Evolutionary conservation across 345 rosid genomes (phyloP).

Genomic region (Linum tenue): DNA sequence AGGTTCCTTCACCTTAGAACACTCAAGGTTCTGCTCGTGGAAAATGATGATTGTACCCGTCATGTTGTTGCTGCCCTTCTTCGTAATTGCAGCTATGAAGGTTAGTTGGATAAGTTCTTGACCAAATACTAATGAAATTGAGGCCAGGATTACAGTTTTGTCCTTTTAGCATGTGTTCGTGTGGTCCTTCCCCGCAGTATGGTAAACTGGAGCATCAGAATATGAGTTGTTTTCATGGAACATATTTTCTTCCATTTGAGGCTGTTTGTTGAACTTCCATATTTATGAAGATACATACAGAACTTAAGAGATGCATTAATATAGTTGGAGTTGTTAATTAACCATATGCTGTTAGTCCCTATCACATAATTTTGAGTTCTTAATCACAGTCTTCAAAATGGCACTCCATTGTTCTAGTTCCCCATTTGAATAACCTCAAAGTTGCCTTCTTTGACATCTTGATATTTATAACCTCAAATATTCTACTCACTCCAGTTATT

Average conservation of each 20-base stretch:
- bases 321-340: not conserved
- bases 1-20: conserved; percentile 60
- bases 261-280: not conserved
- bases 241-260: too few relatives aligned
- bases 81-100: conserved; percentile 76
- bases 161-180: not conserved
- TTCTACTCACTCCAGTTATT: not conserved
- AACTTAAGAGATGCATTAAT: not conserved
- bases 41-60: conserved; percentile 74
- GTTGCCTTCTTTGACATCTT: not conserved
- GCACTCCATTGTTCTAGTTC: too few relatives aligned
- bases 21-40: conserved; percentile 66
- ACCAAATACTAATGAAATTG: not conserved
- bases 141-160: not conserved
- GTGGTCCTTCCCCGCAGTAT: too few relatives aligned
- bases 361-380: not conserved
- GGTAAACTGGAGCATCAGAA: too few relatives aligned
- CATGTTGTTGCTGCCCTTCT: conserved; percentile 72
- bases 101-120: conserved; percentile 22
- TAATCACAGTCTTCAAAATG: not conserved
- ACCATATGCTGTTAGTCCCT: too few relatives aligned
- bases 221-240: too few relatives aligned
- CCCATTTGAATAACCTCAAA: not conserved
- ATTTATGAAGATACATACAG: not conserved
- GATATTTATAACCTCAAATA: not conserved